These are phyloP conservation scores for Iris pallida DNA, from an alignment of 116 monocot genomes.

Conservation along the genomic window DNA sequence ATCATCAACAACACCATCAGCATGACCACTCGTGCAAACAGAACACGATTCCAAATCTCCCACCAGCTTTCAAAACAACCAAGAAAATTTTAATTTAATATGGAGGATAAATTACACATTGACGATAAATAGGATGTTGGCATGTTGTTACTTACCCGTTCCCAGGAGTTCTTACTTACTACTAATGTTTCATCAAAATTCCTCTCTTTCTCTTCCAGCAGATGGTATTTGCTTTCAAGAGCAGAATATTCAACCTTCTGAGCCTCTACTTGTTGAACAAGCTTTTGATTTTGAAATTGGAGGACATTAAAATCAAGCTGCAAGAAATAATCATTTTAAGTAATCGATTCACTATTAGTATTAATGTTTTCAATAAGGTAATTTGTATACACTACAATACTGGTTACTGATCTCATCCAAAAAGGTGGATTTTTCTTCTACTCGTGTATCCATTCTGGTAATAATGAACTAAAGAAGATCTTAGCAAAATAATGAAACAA, in stretches of 20 bases:
- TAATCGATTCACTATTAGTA: background rate
- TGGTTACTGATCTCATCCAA: no score
- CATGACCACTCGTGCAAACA: conserved; percentile 21
- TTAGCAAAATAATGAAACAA: no score
- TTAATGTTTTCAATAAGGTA: no score
- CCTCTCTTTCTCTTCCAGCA: conserved; percentile 55
- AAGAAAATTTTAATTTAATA: conserved; percentile 2
- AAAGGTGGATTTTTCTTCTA: no score
- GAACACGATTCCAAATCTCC: conserved; percentile 45
- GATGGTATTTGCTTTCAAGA: conserved; percentile 63
- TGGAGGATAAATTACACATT: background rate
- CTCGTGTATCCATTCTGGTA: no score
- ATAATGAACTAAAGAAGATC: no score
- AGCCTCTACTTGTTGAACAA: conserved; percentile 77
- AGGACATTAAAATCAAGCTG: conserved; percentile 89
- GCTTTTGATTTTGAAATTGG: conserved; percentile 85
- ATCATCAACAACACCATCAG: conserved; percentile 19
- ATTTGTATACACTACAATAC: no score
- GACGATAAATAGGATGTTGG: background rate
- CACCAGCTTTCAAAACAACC: conserved; percentile 44
- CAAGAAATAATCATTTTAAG: conserved; percentile 16
- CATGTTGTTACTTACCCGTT: conserved; percentile 35
- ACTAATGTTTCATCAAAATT: conserved; percentile 42
- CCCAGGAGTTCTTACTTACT: conserved; percentile 58
- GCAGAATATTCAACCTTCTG: conserved; percentile 64